Evolutionary conservation across 2,329 filamentous ascomycete genomes (phyloP), one percentile per base, ranked within the genome.

Genomic region (Fusarium cyanostomum): DNA sequence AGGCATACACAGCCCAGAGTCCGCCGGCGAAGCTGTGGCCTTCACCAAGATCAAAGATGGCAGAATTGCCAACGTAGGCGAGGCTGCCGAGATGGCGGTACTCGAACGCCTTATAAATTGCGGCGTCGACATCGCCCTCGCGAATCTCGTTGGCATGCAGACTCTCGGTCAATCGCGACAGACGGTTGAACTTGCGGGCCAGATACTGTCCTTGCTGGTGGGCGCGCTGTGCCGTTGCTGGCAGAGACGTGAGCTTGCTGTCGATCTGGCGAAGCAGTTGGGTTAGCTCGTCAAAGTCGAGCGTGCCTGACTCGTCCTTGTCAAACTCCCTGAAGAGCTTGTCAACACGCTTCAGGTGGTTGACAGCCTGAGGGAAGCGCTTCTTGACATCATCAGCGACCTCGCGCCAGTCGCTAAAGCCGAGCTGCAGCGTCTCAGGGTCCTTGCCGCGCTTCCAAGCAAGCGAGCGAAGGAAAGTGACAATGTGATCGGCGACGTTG

Each of bases 201-300:
- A 99, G 88, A 75, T 99, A 99, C 64, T 90, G 83, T 26, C 95
- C 95, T 78, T 99, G 95, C 77, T 99, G 95, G 73, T 99, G 92
- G 12, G 95, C 95, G 61, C 95, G 90, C 78, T 99, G 95, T 1
- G 96, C 95, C 0, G 95, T 99, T 3, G 96, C 95, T 1, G 95
- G 95, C 2, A 99, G 83, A 26, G 92, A 96, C 1, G 95, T 99
- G 24, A 99, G 86, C 78, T 97, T 98, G 74, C 84, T 89, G 79
- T 99, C 96, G 70, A 99, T 98, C 75, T 98, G 92, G 70, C 88
- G 86, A 9, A 99, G 85, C 11, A 99, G 86, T 75, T 96, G 92
- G 66, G 89, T 85, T 16, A 99, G 86, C 79, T 99, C 96, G 75
- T 89, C 89, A 74, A 97, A 98, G 77, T 98, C 93, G 21, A 99